A percentile compares a stretch with the other conserved stretches of the same genome.
phyloP scores from a whole-genome alignment of 2,329 filamentous ascomycete genomes.

The Colletotrichum camelliae region DNA sequence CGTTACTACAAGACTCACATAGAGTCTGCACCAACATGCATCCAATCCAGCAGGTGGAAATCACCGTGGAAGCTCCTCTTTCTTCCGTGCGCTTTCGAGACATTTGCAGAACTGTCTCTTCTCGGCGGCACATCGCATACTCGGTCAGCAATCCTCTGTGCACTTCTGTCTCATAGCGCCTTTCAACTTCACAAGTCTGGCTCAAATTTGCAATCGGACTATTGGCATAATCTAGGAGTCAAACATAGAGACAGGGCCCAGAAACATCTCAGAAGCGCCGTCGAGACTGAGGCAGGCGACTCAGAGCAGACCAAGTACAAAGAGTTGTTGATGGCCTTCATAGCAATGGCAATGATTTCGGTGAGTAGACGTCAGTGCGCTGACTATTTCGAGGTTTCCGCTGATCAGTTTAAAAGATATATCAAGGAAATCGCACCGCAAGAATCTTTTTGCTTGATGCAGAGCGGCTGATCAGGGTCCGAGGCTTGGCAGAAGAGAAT shows the following conservation, averaged over 20 bases:
- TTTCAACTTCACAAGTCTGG: constrained; percentile 37
- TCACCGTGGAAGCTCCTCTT: constrained; percentile 50
- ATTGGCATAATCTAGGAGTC: not conserved
- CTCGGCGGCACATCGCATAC: constrained; percentile 43
- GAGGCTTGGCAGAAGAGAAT: constrained; percentile 36
- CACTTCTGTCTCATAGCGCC: constrained; percentile 45
- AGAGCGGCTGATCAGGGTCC: constrained; percentile 45
- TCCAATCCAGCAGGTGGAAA: constrained; percentile 35
- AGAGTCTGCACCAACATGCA: not conserved
- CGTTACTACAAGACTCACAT: constrained; percentile 28
- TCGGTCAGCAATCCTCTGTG: constrained; percentile 41
- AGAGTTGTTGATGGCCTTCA: constrained; percentile 47
- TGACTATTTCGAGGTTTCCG: not conserved
- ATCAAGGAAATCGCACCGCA: not conserved
- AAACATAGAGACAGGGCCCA: not conserved
- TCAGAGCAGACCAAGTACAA: constrained; percentile 46
- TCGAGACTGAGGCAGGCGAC: constrained; percentile 27
- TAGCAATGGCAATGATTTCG: constrained; percentile 31
- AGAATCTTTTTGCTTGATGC: constrained; percentile 39
- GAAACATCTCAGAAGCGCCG: constrained; percentile 3
- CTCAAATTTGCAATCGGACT: not conserved
- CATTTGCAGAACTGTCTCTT: constrained; percentile 44
- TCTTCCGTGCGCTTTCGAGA: constrained; percentile 44
- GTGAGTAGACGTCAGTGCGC: constrained; percentile 8
- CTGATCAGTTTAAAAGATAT: not conserved